Evolutionary conservation across 495 filamentous ascomycete species (phyloP), one percentile per base, ranked within the genome.

Genomic region (Podospora pseudocomata): DNA sequence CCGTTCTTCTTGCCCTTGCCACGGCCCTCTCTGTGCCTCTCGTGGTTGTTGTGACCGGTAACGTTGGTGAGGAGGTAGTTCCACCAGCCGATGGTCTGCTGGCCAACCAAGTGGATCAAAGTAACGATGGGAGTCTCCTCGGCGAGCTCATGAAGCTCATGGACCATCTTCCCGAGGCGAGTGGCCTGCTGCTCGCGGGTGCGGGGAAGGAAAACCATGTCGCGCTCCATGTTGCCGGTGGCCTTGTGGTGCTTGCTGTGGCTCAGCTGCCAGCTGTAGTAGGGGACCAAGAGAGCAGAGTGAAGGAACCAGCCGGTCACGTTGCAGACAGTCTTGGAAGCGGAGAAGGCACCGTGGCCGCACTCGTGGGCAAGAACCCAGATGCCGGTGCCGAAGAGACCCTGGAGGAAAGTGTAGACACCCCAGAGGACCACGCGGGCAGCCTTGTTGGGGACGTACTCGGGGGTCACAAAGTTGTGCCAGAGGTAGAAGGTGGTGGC

Each of bases 201-300:
- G 83, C 90, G 92, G 49, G 95, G 95, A 3, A 97, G 84, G 81
- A 97, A 97, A 67, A 97, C 95, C 93, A 97, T 97, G 80, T 99
- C 95, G 72, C 93, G 91, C 77, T 94, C 92, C 73, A 99, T 84
- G 85, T 99, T 86, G 68, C 93, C 95, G 55, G 95, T 99, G 62
- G 93, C 92, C 85, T 97, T 94, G 86, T 96, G 92, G 83, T 96
- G 92, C 86, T 94, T 93, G 78, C 91, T 88, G 82, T 96, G 92
- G 69, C 91, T 92, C 79, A 95, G 90, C 83, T 94, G 93, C 92
- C 92, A 96, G 71, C 91, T 92, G 81, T 93, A 95, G 82, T 94
- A 96, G 28, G 92, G 92, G 28, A 95, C 92, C 44, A 96, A 81
- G 63, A 96, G 83, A 49, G 88, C 81, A 19, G 92, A 94, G 80